Evolutionary conservation across 495 filamentous ascomycete genomes (phyloP).

Genomic region (Hypoxylon trugodes): DNA sequence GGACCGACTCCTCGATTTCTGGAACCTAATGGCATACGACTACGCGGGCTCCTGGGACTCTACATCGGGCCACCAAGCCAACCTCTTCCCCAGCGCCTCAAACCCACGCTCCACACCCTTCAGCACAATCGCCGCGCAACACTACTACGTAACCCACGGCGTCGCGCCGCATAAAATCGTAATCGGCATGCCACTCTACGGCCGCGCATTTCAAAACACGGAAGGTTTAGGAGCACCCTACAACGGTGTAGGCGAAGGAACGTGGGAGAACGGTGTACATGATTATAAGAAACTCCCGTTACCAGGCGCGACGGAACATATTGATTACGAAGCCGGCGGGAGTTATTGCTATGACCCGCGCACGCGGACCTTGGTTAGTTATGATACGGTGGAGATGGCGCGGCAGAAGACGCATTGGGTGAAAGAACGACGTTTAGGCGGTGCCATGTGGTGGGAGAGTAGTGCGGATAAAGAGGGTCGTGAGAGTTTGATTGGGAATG

Average conservation of each 20-base stretch:
- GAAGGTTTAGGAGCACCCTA: constrained; percentile 74
- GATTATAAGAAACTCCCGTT: constrained; percentile 79
- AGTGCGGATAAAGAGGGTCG: constrained; percentile 75
- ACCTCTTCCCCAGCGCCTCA: constrained; percentile 66
- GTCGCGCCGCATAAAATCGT: constrained; percentile 76
- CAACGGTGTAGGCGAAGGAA: constrained; percentile 74
- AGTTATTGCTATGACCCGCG: constrained; percentile 75
- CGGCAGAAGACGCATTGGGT: constrained; percentile 76
- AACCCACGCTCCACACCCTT: constrained; percentile 76
- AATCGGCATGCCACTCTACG: constrained; percentile 92
- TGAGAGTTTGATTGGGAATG: constrained; percentile 75
- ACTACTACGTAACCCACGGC: constrained; percentile 71
- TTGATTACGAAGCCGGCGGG: constrained; percentile 65
- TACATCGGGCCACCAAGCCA: constrained; percentile 80
- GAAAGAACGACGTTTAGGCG: constrained; percentile 67
- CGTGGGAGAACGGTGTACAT: constrained; percentile 88
- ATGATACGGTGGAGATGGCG: constrained; percentile 77
- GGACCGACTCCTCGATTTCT: constrained; percentile 88
- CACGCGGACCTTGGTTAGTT: constrained; percentile 73
- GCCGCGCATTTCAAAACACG: constrained; percentile 82
- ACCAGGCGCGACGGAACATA: constrained; percentile 58
- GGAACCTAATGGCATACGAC: constrained; percentile 92
- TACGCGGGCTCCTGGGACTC: constrained; percentile 81
- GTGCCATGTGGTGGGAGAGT: constrained; percentile 98
- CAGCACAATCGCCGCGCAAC: constrained; percentile 71